These are phyloP conservation scores for Yarrowia sp. DNA, from an alignment of 805 yeast genomes.

Conservation along the genomic window DNA sequence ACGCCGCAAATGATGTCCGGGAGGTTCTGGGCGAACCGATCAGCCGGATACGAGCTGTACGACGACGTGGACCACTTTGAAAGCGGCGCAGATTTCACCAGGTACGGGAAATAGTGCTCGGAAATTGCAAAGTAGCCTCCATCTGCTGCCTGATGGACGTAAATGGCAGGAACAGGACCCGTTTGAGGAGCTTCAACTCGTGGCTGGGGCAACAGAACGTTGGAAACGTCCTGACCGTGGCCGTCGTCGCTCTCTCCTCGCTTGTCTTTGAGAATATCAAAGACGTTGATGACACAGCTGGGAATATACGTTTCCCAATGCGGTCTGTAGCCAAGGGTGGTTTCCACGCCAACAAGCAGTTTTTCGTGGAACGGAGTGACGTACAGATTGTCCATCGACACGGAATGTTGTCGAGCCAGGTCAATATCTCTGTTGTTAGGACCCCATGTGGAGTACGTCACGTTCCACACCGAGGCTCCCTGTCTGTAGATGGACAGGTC, in stretches of 20 bases:
- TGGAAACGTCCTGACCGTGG: slow-evolving; percentile 26
- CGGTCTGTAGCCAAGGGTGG: slow-evolving; percentile 53
- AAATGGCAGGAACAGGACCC: slow-evolving; percentile 46
- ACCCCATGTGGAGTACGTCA: slow-evolving; percentile 85
- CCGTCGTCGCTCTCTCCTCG: not conserved
- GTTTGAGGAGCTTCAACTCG: slow-evolving; percentile 18
- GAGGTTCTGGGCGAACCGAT: slow-evolving; percentile 20
- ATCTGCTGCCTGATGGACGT: slow-evolving; percentile 58
- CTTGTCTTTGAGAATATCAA: slow-evolving; percentile 57
- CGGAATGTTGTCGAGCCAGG: slow-evolving; percentile 41
- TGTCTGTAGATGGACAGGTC: slow-evolving; percentile 62
- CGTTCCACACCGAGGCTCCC: slow-evolving; percentile 72
- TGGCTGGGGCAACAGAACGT: slow-evolving; percentile 42
- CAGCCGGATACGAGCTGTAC: slow-evolving; percentile 1
- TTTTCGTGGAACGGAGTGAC: slow-evolving; percentile 82
- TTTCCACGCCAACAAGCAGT: slow-evolving; percentile 66
- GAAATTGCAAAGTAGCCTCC: slow-evolving; percentile 85
- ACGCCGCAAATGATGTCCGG: slow-evolving; percentile 31
- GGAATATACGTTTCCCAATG: slow-evolving; percentile 77
- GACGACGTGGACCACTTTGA: slow-evolving; percentile 53
- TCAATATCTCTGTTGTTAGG: slow-evolving; percentile 78
- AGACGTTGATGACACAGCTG: slow-evolving; percentile 67
- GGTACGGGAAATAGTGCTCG: slow-evolving; percentile 68
- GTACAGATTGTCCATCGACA: slow-evolving; percentile 66
- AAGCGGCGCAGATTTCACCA: slow-evolving; percentile 74